Evolutionary conservation across 495 filamentous ascomycete species (phyloP).

Genomic region (Hypomontagnella submonticulosa): DNA sequence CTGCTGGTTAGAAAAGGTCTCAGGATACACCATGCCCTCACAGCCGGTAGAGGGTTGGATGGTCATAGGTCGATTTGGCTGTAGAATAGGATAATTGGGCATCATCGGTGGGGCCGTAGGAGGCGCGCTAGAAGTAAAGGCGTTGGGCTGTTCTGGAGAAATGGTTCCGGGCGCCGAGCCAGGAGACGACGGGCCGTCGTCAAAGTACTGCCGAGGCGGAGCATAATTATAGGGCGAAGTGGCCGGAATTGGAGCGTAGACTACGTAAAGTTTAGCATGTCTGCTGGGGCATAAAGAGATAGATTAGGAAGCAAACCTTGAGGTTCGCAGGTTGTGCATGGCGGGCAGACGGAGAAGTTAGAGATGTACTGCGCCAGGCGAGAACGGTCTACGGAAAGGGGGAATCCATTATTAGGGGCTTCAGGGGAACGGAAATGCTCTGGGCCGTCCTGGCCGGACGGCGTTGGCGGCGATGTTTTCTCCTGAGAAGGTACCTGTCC

Average conservation of each 20-base stretch:
- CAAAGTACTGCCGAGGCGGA: slow-evolving; percentile 43
- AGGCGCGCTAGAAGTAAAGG: slow-evolving; percentile 49
- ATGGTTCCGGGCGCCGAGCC: slow-evolving; percentile 39
- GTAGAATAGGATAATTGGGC: slow-evolving; percentile 54
- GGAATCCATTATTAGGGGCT: slow-evolving; percentile 35
- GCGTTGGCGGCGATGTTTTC: slow-evolving; percentile 49
- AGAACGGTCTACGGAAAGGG: slow-evolving; percentile 48
- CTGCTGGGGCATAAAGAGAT: slow-evolving; percentile 7
- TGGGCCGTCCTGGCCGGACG: slow-evolving; percentile 40
- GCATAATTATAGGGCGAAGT: slow-evolving; percentile 50
- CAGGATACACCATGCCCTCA: slow-evolving; percentile 61
- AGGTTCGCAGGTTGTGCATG: slow-evolving; percentile 54
- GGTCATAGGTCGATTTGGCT: slow-evolving; percentile 50
- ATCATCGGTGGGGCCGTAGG: slow-evolving; percentile 51
- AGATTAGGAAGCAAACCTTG: slow-evolving; percentile 47
- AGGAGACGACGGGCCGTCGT: slow-evolving; percentile 48
- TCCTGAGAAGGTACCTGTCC: slow-evolving; percentile 47
- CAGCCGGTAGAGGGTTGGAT: slow-evolving; percentile 51
- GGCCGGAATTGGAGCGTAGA: slow-evolving; percentile 48
- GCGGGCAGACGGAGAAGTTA: slow-evolving; percentile 52
- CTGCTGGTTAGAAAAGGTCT: slow-evolving; percentile 38
- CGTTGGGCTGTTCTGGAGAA: slow-evolving; percentile 41
- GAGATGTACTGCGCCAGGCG: slow-evolving; percentile 54
- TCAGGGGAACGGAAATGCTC: slow-evolving; percentile 38
- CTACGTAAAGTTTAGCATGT: slow-evolving; percentile 45